Evolutionary conservation across 2,329 filamentous ascomycete species (phyloP).

Genomic region (Tolypocladium cylindrosporum): DNA sequence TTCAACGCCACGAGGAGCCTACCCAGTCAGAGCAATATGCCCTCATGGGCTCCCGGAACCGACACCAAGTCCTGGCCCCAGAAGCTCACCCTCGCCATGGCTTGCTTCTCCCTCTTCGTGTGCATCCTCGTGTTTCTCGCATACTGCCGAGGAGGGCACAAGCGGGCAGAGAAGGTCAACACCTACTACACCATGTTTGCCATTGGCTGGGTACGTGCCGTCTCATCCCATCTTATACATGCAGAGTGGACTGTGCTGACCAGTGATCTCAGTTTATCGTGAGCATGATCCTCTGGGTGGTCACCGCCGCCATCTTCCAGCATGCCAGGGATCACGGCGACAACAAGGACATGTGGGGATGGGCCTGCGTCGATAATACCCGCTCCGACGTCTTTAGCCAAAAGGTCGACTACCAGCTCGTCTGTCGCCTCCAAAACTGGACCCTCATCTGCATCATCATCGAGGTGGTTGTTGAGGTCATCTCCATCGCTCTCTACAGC

Average conservation of each 20-base stretch:
- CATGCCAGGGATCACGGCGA: constrained; percentile 57
- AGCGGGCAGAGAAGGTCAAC: constrained; percentile 80
- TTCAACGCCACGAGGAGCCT: constrained; percentile 80
- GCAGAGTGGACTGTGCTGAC: background rate
- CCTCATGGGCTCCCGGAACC: constrained; percentile 73
- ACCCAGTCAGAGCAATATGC: constrained; percentile 67
- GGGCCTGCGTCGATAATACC: constrained; percentile 89
- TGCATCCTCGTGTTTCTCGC: constrained; percentile 72
- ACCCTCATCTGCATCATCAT: constrained; percentile 93
- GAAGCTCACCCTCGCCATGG: constrained; percentile 67
- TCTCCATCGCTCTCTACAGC: constrained; percentile 87
- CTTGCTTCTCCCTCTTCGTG: constrained; percentile 70
- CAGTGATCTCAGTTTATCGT: constrained; percentile 57
- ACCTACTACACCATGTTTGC: constrained; percentile 95
- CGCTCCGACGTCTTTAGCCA: constrained; percentile 67
- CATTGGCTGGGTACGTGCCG: constrained; percentile 54
- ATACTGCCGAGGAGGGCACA: constrained; percentile 83
- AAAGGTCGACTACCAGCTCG: constrained; percentile 77
- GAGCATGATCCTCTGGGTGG: constrained; percentile 84
- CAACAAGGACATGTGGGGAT: constrained; percentile 93
- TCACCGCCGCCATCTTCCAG: constrained; percentile 78
- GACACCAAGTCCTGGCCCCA: constrained; percentile 69
- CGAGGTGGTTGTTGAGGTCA: constrained; percentile 84
- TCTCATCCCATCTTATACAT: background rate
- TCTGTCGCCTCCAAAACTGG: constrained; percentile 94